Evolutionary conservation across 306 rosid species (phyloP).

Genomic region (Acacia crassicarpa): DNA sequence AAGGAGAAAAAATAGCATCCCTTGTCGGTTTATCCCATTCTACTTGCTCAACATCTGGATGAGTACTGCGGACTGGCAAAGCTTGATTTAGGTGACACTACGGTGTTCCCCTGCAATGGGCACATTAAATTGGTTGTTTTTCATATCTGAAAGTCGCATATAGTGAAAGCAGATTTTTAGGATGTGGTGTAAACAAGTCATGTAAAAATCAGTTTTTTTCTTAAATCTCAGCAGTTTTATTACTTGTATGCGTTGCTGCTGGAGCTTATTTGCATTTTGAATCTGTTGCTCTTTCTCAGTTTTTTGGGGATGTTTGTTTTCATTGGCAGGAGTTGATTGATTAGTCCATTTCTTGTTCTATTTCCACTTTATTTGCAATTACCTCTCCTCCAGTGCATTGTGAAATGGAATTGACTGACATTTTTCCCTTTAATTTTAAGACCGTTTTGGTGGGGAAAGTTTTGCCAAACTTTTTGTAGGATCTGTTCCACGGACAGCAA

Average conservation of each 20-base stretch:
- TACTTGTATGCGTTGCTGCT: neutral
- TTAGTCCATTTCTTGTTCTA: neutral
- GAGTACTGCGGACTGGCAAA: neutral
- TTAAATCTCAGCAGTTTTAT: neutral
- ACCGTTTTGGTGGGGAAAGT: constrained; percentile 56
- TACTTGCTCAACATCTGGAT: neutral
- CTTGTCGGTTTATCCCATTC: neutral
- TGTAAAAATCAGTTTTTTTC: neutral
- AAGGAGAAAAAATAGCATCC: neutral
- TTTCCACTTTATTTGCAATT: neutral
- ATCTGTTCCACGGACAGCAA: constrained; percentile 87
- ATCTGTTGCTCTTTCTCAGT: neutral
- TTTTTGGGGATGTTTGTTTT: neutral
- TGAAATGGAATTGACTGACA: constrained; percentile 12
- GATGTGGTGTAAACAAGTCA: neutral
- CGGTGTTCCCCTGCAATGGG: neutral
- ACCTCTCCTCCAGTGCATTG: neutral
- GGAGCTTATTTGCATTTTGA: neutral
- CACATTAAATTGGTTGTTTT: neutral
- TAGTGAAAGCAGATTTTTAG: neutral
- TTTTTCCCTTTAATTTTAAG: constrained; percentile 40
- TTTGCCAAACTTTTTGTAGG: constrained; percentile 93
- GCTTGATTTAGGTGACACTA: neutral
- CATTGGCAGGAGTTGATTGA: constrained; percentile 5
- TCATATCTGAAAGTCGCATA: neutral